Base-by-base conservation (phyloP, 2,329 filamentous ascomycete species). In the Lecanosticta acicola region DNA sequence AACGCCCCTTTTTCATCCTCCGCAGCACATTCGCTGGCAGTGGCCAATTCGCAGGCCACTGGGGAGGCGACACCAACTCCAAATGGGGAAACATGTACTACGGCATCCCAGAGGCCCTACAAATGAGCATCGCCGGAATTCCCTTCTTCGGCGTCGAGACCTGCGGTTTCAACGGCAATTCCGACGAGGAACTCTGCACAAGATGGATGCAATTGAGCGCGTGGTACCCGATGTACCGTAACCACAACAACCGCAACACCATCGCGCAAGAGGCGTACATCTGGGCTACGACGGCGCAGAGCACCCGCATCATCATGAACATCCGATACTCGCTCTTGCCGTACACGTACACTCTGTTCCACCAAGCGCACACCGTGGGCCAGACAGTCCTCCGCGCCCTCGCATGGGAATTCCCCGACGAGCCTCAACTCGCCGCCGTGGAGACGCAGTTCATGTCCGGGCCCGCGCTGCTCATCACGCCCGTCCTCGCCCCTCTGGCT, bases 191-290 rank as follows among this genome's bases (percentile, higher is more conserved):
- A 38, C 57, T 63, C 16, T 63, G 60, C 49, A 48, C 48, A 5
- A 50, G 60, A 4, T 64, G 60, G 61, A 60, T 60, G 59, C 48
- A 56, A 35, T 50, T 63, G 8, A 77, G 73, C 1, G 83, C 83
- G 10, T 87, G 87, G 71, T 86, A 85, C 68, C 83, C 84, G 5
- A 86, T 87, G 66, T 87, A 86, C 67, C 73, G 84, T 18, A 87
- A 87, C 65, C 84, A 88, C 68, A 87, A 87, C 59, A 68, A 68
- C 9, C 66, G 83, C 3, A 37, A 37, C 35, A 37, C 35, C 5
- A 37, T 37, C 8, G 35, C 35, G 16, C 35, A 37, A 19, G 35
- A 37, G 19, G 35, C 35, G 3, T 37, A 35, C 33, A 44, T 63
- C 13, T 87, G 84, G 84, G 67, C 70, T 1, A 74, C 73, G 1